Evolutionary conservation across 1,139 yeast species (phyloP), one percentile per base, ranked within the genome.

Genomic region (Yamadazyma jaroonii): DNA sequence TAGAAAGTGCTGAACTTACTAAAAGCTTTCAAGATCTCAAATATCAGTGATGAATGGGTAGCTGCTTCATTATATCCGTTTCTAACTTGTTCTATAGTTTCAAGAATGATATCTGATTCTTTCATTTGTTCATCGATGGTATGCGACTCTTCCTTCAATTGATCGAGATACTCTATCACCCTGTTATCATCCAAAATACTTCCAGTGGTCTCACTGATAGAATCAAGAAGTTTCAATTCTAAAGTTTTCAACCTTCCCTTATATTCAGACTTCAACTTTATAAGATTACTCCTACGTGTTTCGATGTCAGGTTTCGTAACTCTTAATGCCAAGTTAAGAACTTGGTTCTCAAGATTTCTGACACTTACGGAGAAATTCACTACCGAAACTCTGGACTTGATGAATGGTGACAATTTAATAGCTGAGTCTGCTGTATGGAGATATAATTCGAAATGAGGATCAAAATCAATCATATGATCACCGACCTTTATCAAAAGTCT

Each of bases 331-430:
- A 74, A 61, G 46, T 83, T 78, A 37, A 87, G 62, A 0, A 86
- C 69, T 46, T 82, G 83, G 27, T 73, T 70, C 42, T 83, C 82
- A 39, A 90, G 64, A 37, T 84, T 81, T 33, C 79, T 76, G 34
- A 74, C 65, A 0, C 96, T 85, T 15, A 85, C 64, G 0, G 92
- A 73, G 57, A 84, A 90, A 56, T 87, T 88, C 20, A 87, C 69
- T 6, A 81, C 50, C 1, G 80, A 64, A 6, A 85, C 75, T 44
- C 95, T 66, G 13, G 90, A 71, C 7, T 72, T 54, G 10, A 88
- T 69, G 52, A 76, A 83, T 3, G 84, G 67, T 0, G 83, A 61
- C 3, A 84, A 53, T 0, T 29, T 38, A 2, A 74, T 55, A 2
- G 68, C 58, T 0, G 84, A 67, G 52, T 86, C 89, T 32, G 73